Conservation (phyloP, 2,329 filamentous ascomycete species). For the Xylaria sp. region DNA sequence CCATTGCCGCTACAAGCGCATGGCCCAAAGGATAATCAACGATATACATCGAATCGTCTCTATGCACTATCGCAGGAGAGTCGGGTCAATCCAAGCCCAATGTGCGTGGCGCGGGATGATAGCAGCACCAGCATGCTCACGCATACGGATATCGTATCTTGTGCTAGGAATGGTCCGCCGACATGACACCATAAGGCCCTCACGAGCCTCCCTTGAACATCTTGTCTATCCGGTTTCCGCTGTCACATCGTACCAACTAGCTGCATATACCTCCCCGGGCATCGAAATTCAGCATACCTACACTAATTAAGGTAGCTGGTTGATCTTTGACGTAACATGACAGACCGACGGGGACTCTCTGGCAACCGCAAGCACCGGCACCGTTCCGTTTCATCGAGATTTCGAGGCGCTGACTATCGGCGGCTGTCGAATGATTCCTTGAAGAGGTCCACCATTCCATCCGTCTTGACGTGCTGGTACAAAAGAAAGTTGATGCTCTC, state of each 20-base stretch:
- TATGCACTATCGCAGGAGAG: neutral
- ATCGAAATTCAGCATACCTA: slow-evolving; percentile 35
- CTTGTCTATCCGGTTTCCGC: slow-evolving; percentile 31
- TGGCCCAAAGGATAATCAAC: neutral
- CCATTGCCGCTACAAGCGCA: neutral
- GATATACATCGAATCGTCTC: neutral
- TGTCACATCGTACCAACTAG: slow-evolving; percentile 42
- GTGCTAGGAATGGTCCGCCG: slow-evolving; percentile 21
- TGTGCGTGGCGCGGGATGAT: neutral
- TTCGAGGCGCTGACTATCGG: slow-evolving; percentile 21
- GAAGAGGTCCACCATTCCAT: neutral
- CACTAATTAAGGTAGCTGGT: slow-evolving; percentile 45
- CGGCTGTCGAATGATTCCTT: neutral
- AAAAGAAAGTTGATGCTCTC: slow-evolving; percentile 23
- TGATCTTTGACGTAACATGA: slow-evolving; percentile 46
- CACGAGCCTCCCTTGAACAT: slow-evolving; percentile 27
- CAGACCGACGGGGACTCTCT: slow-evolving; percentile 27
- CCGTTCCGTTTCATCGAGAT: slow-evolving; percentile 28
- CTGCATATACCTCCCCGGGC: slow-evolving; percentile 47
- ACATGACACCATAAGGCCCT: neutral
- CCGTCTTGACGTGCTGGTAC: neutral
- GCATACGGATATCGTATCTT: slow-evolving; percentile 5
- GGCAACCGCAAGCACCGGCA: slow-evolving; percentile 22
- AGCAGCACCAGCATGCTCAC: neutral
- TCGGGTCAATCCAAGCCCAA: neutral